Conservation (phyloP, 148 eudicot species). For the Diospyros kaki region DNA sequence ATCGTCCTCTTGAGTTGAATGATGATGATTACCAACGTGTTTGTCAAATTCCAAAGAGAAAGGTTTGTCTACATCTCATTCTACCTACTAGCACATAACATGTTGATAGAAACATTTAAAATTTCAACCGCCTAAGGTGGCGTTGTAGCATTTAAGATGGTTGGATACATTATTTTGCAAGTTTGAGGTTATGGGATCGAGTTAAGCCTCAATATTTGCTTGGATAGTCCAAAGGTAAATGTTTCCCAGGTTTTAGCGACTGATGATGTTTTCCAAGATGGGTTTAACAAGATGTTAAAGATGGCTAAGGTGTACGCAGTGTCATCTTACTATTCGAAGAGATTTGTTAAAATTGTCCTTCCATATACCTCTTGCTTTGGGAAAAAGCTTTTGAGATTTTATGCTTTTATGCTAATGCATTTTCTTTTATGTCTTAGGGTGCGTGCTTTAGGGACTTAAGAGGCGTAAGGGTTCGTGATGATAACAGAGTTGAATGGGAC, state of each 20-base stretch:
- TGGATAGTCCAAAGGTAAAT: no score
- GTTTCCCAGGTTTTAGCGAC: no score
- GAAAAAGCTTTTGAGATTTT: neutral
- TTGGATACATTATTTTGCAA: no score
- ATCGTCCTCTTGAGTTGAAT: constrained; percentile 54
- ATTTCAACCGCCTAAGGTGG: neutral
- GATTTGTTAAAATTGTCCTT: no score
- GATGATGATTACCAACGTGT: constrained; percentile 70
- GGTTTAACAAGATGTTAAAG: no score
- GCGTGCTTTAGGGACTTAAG: constrained; percentile 70
- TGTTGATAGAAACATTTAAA: neutral
- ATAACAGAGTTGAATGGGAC: constrained; percentile 66
- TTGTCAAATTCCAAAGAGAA: constrained; percentile 54
- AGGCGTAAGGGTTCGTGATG: constrained; percentile 55
- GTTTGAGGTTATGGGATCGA: no score
- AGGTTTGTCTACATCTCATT: constrained; percentile 32
- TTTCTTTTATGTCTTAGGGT: constrained; percentile 38
- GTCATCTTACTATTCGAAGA: no score
- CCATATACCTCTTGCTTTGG: no score
- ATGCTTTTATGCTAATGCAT: neutral
- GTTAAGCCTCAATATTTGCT: no score
- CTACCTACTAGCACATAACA: neutral
- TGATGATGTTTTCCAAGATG: no score
- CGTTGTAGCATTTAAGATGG: neutral
- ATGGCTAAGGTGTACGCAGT: no score